A percentile compares a stretch with the other conserved stretches of the same genome.
These are phyloP conservation scores for Fusarium sp. DNA, from an alignment of 2,329 filamentous ascomycete species.

Conservation along the genomic window DNA sequence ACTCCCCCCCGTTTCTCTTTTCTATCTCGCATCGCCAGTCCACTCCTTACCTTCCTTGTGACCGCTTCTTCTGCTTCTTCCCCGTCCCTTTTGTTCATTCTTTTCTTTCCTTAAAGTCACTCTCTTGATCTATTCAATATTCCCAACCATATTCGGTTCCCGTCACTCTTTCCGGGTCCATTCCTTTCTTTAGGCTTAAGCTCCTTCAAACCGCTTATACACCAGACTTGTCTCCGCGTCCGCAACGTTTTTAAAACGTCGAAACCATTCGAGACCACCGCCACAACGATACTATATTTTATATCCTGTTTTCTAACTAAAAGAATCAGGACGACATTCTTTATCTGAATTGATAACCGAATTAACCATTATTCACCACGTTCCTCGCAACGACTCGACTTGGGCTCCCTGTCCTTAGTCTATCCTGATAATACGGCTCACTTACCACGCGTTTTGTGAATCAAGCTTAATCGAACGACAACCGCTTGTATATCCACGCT, in stretches of 20 bases:
- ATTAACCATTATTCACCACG: conserved; percentile 38
- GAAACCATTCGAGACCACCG: conserved; percentile 40
- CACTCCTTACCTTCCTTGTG: conserved; percentile 49
- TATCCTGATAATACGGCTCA: conserved; percentile 23
- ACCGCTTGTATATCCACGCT: conserved; percentile 20
- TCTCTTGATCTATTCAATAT: conserved; percentile 57
- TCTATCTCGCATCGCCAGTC: conserved; percentile 51
- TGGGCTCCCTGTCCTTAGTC: conserved; percentile 18
- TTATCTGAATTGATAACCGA: conserved; percentile 42
- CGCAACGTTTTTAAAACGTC: conserved; percentile 34
- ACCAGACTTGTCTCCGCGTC: conserved; percentile 38
- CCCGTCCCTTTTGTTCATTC: conserved; percentile 55
- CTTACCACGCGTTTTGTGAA: conserved; percentile 28
- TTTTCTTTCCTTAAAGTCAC: conserved; percentile 64
- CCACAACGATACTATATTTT: conserved; percentile 38
- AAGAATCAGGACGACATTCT: conserved; percentile 51
- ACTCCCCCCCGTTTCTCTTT: conserved; percentile 54
- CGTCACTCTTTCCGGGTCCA: conserved; percentile 65
- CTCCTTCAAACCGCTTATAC: conserved; percentile 45
- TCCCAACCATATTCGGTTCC: conserved; percentile 55
- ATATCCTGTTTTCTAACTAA: conserved; percentile 30
- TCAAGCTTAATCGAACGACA: conserved; percentile 38
- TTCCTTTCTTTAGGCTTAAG: conserved; percentile 57
- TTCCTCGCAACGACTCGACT: conserved; percentile 36
- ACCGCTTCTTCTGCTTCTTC: conserved; percentile 56